Evolutionary conservation across 2,329 filamentous ascomycete genomes (phyloP), one percentile per base, ranked within the genome.

Genomic region (Claviceps sp.): DNA sequence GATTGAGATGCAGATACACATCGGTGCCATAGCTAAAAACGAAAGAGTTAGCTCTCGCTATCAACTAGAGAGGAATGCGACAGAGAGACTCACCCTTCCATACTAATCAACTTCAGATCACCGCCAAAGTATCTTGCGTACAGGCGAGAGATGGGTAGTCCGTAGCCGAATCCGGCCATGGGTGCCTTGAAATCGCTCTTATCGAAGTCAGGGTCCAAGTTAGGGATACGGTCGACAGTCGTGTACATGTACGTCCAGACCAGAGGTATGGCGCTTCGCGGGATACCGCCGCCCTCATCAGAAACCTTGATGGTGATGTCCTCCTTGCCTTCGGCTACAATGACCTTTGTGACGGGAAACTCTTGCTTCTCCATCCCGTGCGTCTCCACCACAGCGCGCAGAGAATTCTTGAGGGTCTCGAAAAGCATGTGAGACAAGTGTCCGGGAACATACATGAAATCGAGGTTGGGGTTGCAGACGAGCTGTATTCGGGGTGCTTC

Each of bases 181-280:
- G 93, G 93, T 13, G 93, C 93, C 70, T 98, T 97, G 76, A 98
- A 98, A 68, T 98, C 93, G 70, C 85, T 95, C 73, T 97, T 95
- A 70, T 98, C 91, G 67, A 97, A 98, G 66, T 97, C 91, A 0
- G 93, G 93, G 64, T 98, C 93, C 56, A 98, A 73, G 64, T 84
- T 95, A 14, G 93, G 93, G 22, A 93, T 97, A 60, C 90, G 83
- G 67, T 97, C 93, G 57, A 98, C 93, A 2, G 93, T 98, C 38
- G 93, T 98, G 68, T 98, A 98, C 93, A 97, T 98, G 68, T 98
- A 98, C 13, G 93, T 98, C 93, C 93, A 98, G n/a, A 97, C 93
- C 14, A 98, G 77, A 5, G 93, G 93, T 57, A 98, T 97, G 50
- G 88, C 81, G 61, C 86, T 94, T 62, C 93, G 77, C 0, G 93